Evolutionary conservation across 192 early-diverging fungal species (phyloP).

Genomic region (Haplosporangium gracile): DNA sequence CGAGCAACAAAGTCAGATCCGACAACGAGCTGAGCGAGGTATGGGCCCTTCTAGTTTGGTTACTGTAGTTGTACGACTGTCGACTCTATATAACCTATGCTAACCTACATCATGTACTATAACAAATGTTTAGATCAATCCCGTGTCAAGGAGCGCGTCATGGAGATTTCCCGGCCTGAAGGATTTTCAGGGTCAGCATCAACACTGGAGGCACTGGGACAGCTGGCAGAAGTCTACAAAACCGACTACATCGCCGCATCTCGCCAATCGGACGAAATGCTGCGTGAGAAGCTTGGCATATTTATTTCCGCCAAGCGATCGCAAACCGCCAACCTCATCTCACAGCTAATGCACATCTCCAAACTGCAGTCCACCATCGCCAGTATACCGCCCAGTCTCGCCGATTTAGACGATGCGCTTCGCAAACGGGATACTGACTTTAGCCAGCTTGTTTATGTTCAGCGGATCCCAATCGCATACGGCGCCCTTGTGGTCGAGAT

Average conservation of each 20-base stretch:
- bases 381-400: slow-evolving; percentile 54
- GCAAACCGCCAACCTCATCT: slow-evolving; percentile 53
- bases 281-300: slow-evolving; percentile 42
- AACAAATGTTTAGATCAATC: slow-evolving; percentile 19
- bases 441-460: slow-evolving; percentile 54
- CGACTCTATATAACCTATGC: neutral
- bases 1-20: slow-evolving; percentile 44
- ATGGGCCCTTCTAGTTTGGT: neutral
- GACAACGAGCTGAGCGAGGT: slow-evolving; percentile 42
- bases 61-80: neutral
- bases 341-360: slow-evolving; percentile 56
- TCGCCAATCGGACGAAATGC: slow-evolving; percentile 33
- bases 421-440: slow-evolving; percentile 47
- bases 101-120: neutral
- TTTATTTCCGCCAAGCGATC: slow-evolving; percentile 54
- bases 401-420: slow-evolving; percentile 41
- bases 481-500: slow-evolving; percentile 64
- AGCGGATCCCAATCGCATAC: slow-evolving; percentile 64
- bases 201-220: slow-evolving; percentile 60
- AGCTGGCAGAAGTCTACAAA: slow-evolving; percentile 60
- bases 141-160: slow-evolving; percentile 18
- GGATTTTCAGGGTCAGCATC: slow-evolving; percentile 40
- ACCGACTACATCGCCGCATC: slow-evolving; percentile 56
- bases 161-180: slow-evolving; percentile 26
- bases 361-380: slow-evolving; percentile 58